Evolutionary conservation across 2,329 filamentous ascomycete species (phyloP), one percentile per base, ranked within the genome.

Genomic region (Nemania sp.): DNA sequence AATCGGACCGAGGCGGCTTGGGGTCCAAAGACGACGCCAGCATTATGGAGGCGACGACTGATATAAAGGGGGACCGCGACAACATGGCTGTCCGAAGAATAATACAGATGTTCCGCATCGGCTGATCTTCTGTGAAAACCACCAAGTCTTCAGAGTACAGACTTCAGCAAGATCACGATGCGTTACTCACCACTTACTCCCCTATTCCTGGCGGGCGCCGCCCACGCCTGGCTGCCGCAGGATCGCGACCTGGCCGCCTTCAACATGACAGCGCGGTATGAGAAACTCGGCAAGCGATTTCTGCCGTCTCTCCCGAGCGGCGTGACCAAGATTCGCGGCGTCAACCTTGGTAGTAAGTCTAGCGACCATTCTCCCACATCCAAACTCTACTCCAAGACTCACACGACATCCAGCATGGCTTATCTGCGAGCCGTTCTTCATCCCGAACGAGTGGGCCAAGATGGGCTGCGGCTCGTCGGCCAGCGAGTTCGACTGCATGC

Each of bases 241-340:
- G 64, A 68, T 33, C 65, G 61, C 28, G 65, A 70, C 41, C 60
- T 71, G 30, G 60, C 60, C 2, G 68, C 68, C 8, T 71, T 71
- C 54, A 71, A 71, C 57, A 64, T 64, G 54, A 70, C 65, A 2
- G 58, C 59, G 45, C 67, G 67, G 17, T 66, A 66, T 24, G 66
- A 66, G 52, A 31, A 68, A 52, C 64, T 71, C 12, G 68, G 67
- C 39, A 70, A 69, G 56, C 65, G 68, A 2, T 70, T 66, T 47
- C 39, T 65, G 55, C 68, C 68, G 12, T 56, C 56, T 6, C 59
- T 70, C 3, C 57, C 62, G 5, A 46, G 33, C 39, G 62, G 60
- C 37, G 49, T 60, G 14, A 61, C 49, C 31, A 64, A 64, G 47
- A 63, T 64, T 23, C 62, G 62, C 5, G 62, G 62, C 37, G 62